These are phyloP conservation scores for Alternaria incomplexa DNA, from an alignment of 2,329 filamentous ascomycete species.

Conservation along the genomic window DNA sequence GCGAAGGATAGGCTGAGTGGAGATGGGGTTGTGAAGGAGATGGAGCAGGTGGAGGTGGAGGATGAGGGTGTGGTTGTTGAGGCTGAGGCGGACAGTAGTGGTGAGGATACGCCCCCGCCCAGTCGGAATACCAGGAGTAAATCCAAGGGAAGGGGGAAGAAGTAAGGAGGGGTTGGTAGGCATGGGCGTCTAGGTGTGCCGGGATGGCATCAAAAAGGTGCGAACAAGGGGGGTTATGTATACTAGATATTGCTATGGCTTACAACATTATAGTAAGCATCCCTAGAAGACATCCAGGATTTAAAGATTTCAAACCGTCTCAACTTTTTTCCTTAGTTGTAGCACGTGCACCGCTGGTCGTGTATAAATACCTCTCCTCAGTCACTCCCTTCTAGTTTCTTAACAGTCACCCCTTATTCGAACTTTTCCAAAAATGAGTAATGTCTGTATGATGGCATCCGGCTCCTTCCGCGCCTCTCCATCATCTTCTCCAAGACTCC, in stretches of 20 bases:
- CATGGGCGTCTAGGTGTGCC: not conserved
- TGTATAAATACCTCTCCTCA: not conserved
- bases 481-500: not conserved
- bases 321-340: not conserved
- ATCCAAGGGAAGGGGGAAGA: constrained; percentile 50
- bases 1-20: constrained; percentile 21
- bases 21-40: constrained; percentile 9
- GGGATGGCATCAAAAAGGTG: not conserved
- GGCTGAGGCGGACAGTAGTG: constrained; percentile 14
- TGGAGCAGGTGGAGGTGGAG: constrained; percentile 23
- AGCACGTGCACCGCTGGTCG: not conserved
- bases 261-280: not conserved
- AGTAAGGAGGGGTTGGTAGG: constrained; percentile 15
- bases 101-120: constrained; percentile 35
- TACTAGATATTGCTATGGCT: not conserved
- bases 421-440: not conserved
- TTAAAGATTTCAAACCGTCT: not conserved
- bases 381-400: not conserved
- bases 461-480: no score
- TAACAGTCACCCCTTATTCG: not conserved
- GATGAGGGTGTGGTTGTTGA: constrained; percentile 29
- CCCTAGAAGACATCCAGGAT: not conserved
- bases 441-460: no score
- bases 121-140: constrained; percentile 52
- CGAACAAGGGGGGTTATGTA: not conserved